Conservation (phyloP, 176 grass and related monocot species). For the Tuctoria greenei region DNA sequence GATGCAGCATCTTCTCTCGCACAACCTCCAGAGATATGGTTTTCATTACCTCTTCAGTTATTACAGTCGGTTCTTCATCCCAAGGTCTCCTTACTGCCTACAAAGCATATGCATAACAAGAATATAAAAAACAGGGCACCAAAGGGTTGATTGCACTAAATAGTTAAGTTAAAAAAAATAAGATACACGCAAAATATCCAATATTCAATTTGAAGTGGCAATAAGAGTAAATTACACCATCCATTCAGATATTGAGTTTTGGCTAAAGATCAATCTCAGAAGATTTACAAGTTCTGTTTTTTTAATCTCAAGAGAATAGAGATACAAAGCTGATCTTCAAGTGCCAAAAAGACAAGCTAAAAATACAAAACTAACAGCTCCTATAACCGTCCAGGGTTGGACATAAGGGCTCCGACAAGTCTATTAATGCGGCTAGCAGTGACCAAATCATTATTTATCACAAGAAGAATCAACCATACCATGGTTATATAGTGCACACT, state of each 20-base stretch:
- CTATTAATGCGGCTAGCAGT: not conserved
- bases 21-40: constrained; percentile 89
- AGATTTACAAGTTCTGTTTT: not conserved
- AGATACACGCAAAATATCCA: not conserved
- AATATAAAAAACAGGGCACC: constrained; percentile 8
- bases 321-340: not conserved
- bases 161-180: constrained; percentile 2
- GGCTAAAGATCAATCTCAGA: not conserved
- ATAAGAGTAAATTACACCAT: not conserved
- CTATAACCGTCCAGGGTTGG: not conserved
- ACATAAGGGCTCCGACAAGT: not conserved
- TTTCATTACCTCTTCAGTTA: constrained; percentile 98
- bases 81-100: constrained; percentile 93
- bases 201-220: constrained; percentile 4
- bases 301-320: not conserved
- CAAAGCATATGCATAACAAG: constrained; percentile 16
- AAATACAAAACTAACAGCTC: not conserved
- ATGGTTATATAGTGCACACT: not conserved
- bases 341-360: not conserved
- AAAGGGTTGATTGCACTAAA: not conserved
- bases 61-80: constrained; percentile 80
- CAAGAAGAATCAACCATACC: constrained; percentile 1
- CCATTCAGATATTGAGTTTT: not conserved
- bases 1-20: constrained; percentile 88
- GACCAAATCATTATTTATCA: not conserved